Base-by-base conservation (phyloP, 1,139 yeast genomes). In the Yamadazyma dendronema region DNA sequence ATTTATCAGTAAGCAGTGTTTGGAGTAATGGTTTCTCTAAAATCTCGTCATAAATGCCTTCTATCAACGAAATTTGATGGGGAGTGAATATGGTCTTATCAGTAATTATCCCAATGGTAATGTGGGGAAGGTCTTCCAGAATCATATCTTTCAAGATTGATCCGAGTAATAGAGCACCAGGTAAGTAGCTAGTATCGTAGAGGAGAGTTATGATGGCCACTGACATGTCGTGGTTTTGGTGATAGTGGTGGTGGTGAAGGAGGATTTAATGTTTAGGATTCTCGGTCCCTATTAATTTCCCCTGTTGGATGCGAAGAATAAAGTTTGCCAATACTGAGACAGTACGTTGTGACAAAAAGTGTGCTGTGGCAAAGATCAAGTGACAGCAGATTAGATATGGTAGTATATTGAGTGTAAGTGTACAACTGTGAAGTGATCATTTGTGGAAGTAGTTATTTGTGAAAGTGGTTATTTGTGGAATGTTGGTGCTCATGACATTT, bases 151-250 rank as follows among this genome's bases (percentile, higher is more conserved):
- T 56, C 30, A 68, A 44, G 10, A 54, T 45, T n/a, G 59, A 47
- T 6, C 81, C 90, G 32, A 87, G 60, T 0, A 85, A 81, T 27
- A 84, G 62, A 0, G 87, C 83, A 5, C 96, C 97, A 0, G 94
- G 87, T 15, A 87, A 60, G 57, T 89, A 89, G 24, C 72, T 69
- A 29, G 79, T 69, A 35, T 79, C 74, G 53, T 81, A 81, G 27
- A 89, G 63, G 27, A 88, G 67, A 1, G 95, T 81, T 33, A 79
- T 80, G 48, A 80, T 72, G 13, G 89, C 95, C 45, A 43, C 43
- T 19, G 22, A 7, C 22, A 7, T 19, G 6, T 6, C 6, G 22
- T 19, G 6, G 22, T 19, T 19, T 7, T 19, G 22, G 22, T 7
- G 22, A 9, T 19, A 7, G 22, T 19, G 6, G 22, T 19, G 22